A percentile compares a stretch with the other conserved stretches of the same genome.
Conservation (phyloP, 768 basidiomycete species). For the Auricularia cornea region DNA sequence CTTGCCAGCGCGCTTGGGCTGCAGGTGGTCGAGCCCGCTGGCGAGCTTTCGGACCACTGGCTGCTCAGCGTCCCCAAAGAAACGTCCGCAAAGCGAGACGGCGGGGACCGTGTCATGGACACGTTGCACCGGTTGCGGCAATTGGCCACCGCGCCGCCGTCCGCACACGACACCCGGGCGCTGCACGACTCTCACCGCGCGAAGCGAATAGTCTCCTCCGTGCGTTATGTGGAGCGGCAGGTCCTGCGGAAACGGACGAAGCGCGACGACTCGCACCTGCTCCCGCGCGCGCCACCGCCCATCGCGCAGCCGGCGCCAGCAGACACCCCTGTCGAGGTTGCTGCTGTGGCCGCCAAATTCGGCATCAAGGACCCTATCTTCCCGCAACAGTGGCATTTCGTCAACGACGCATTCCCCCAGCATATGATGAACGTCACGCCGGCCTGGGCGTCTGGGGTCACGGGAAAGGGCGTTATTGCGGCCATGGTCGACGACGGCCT, state of each 20-base stretch:
- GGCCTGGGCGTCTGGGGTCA: conserved; percentile 80
- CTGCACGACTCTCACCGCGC: background rate
- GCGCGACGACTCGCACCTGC: background rate
- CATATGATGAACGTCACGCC: conserved; percentile 89
- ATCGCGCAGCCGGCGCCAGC: background rate
- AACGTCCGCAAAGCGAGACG: background rate
- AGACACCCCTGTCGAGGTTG: background rate
- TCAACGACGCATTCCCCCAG: conserved; percentile 76
- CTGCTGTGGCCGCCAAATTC: conserved; percentile 44
- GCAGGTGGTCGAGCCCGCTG: conserved; percentile 38
- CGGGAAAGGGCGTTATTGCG: conserved; percentile 76
- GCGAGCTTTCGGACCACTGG: conserved; percentile 35
- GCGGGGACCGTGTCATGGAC: background rate
- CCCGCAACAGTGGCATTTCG: conserved; percentile 84
- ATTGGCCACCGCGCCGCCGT: background rate
- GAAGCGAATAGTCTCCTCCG: background rate
- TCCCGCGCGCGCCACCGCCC: conserved; percentile 3
- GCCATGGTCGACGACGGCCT: conserved; percentile 94
- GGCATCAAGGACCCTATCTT: conserved; percentile 79
- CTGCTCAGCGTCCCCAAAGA: conserved; percentile 4
- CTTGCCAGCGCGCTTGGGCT: conserved; percentile 26
- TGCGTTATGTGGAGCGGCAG: background rate
- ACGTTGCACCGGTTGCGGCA: background rate
- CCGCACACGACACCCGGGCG: background rate
- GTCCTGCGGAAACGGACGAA: background rate